A percentile compares a stretch with the other conserved stretches of the same genome.
These are phyloP conservation scores for Candida lessepsii DNA, from an alignment of 805 yeast genomes.

Conservation along the genomic window DNA sequence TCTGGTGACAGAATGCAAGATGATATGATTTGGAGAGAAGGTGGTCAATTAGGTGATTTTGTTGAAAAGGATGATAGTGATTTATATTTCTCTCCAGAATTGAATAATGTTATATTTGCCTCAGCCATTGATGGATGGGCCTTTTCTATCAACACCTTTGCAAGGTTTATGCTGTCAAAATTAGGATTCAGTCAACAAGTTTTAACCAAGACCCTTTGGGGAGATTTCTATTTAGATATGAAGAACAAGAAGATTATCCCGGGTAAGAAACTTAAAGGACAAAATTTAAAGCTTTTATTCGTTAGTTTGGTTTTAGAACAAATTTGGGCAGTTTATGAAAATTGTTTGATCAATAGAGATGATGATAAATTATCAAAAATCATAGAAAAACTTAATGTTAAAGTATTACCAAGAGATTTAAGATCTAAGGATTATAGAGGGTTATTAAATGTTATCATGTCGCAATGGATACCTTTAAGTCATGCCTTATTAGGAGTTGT, in stretches of 20 bases:
- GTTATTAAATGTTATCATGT: constrained; percentile 64
- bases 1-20: constrained; percentile 92
- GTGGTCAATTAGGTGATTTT: constrained; percentile 55
- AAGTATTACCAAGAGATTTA: constrained; percentile 70
- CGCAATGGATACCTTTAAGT: constrained; percentile 94
- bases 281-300: constrained; percentile 73
- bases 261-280: constrained; percentile 60
- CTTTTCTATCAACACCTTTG: constrained; percentile 83
- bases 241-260: constrained; percentile 81
- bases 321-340: constrained; percentile 87
- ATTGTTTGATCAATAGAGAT: constrained; percentile 62
- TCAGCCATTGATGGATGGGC: constrained; percentile 98
- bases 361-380: constrained; percentile 74
- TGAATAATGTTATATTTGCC: constrained; percentile 87
- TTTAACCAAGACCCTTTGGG: constrained; percentile 89
- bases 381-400: constrained; percentile 64
- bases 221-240: constrained; percentile 86
- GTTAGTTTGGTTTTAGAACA: constrained; percentile 84
- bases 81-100: constrained; percentile 81
- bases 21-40: constrained; percentile 74
- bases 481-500: constrained; percentile 82
- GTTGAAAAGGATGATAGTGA: constrained; percentile 78
- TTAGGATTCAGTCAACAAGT: constrained; percentile 80
- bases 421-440: constrained; percentile 73
- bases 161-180: constrained; percentile 79